Conservation (phyloP, 192 early-diverging fungal species). For the Umbelopsis ramanniana region DNA sequence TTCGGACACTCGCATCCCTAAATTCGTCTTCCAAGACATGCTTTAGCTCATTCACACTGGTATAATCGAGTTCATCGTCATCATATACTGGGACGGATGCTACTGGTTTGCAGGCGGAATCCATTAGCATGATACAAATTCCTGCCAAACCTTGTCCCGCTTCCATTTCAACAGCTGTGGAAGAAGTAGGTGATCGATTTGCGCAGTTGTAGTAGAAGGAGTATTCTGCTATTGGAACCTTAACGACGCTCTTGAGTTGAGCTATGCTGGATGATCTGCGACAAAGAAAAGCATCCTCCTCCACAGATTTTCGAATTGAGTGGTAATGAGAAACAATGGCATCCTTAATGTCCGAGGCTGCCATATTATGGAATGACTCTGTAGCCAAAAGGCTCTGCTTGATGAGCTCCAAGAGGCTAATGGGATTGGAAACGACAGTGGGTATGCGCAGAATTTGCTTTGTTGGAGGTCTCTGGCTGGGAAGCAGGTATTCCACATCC, state of each 20-base stretch:
- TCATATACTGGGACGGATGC: conserved; percentile 33
- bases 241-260: background rate
- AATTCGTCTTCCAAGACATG: conserved; percentile 32
- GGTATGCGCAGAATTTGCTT: conserved; percentile 55
- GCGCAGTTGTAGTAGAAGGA: conserved; percentile 56
- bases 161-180: conserved; percentile 43
- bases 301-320: background rate
- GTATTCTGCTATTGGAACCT: conserved; percentile 39
- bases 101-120: conserved; percentile 43
- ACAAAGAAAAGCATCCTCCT: background rate
- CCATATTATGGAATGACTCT: background rate
- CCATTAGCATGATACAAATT: conserved; percentile 52
- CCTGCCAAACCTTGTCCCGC: conserved; percentile 59
- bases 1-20: conserved; percentile 18
- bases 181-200: conserved; percentile 28
- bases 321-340: background rate
- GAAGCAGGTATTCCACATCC: conserved; percentile 81
- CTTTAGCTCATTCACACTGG: background rate
- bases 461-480: conserved; percentile 50
- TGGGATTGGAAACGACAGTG: conserved; percentile 53
- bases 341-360: background rate
- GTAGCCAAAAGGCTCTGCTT: conserved; percentile 55
- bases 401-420: conserved; percentile 65
- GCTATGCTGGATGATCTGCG: background rate
- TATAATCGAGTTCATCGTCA: background rate